Conservation (phyloP, 257 asterid genomes). For the Nicotiana sylvestris region DNA sequence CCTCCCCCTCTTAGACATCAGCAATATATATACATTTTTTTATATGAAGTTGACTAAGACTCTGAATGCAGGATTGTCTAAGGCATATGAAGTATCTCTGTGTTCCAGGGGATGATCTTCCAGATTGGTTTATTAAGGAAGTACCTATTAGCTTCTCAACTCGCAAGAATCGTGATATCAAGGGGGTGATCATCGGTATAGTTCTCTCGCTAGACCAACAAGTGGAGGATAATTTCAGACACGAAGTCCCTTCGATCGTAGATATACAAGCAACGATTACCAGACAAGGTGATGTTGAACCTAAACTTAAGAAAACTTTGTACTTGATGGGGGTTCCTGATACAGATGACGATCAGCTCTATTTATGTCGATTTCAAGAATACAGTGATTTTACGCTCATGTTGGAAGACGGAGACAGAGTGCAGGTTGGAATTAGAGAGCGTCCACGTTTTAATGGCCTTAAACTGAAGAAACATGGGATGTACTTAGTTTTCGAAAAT, state of each 20-base stretch:
- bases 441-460: conserved; percentile 16
- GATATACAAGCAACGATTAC: conserved; percentile 22
- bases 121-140: conserved; percentile 26
- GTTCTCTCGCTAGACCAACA: conserved; percentile 25
- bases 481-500: conserved; percentile 24
- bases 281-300: conserved; percentile 10
- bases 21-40: background rate
- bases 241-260: conserved; percentile 17
- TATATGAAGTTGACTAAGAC: background rate
- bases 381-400: conserved; percentile 5
- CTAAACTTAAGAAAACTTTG: background rate
- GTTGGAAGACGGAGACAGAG: conserved; percentile 23
- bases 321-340: conserved; percentile 16
- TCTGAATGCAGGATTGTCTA: conserved; percentile 23
- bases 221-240: conserved; percentile 15
- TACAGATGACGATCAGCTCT: conserved; percentile 31
- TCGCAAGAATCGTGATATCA: conserved; percentile 16
- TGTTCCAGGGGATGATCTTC: conserved; percentile 30
- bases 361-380: conserved; percentile 23
- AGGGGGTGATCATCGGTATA: conserved; percentile 22
- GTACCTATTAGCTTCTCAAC: conserved; percentile 11
- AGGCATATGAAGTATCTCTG: conserved; percentile 18
- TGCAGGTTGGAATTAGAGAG: conserved; percentile 17
- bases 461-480: conserved; percentile 26
- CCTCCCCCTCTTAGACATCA: background rate